phyloP scores from a whole-genome alignment of 805 yeast species.

The Candida ulmi region DNA sequence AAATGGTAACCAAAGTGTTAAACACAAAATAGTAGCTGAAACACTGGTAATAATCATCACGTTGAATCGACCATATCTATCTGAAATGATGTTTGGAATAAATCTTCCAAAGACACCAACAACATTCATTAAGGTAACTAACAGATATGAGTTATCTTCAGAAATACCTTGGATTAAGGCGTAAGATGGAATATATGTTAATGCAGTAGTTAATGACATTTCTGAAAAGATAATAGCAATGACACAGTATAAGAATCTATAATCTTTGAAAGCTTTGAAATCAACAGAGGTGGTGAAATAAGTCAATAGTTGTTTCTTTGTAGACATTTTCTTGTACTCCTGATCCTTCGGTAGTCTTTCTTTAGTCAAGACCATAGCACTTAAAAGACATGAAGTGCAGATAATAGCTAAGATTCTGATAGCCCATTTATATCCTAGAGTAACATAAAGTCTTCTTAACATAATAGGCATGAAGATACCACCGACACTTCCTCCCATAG shows the following conservation, averaged over 20 bases:
- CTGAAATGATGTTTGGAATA: slow-evolving; percentile 29
- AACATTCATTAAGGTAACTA: slow-evolving; percentile 36
- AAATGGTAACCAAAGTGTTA: slow-evolving; percentile 32
- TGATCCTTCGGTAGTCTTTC: slow-evolving; percentile 37
- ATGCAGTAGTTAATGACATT: slow-evolving; percentile 37
- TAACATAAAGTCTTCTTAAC: slow-evolving; percentile 41
- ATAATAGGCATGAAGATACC: slow-evolving; percentile 53
- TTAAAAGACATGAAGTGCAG: slow-evolving; percentile 32
- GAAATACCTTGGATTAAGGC: slow-evolving; percentile 18
- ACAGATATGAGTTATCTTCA: slow-evolving; percentile 30
- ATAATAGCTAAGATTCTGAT: slow-evolving; percentile 47
- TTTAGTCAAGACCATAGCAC: slow-evolving; percentile 31
- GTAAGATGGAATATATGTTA: slow-evolving; percentile 47
- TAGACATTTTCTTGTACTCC: slow-evolving; percentile 20
- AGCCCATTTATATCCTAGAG: slow-evolving; percentile 57
- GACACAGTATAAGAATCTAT: slow-evolving; percentile 35
- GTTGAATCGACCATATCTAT: slow-evolving; percentile 41
- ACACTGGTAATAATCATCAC: slow-evolving; percentile 31
- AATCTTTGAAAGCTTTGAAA: slow-evolving; percentile 36
- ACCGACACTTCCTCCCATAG: slow-evolving; percentile 53
- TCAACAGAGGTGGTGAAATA: slow-evolving; percentile 25
- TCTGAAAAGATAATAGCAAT: slow-evolving; percentile 41
- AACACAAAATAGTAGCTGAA: slow-evolving; percentile 28
- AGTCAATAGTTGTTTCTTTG: slow-evolving; percentile 19
- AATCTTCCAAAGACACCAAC: slow-evolving; percentile 29